Conservation (phyloP, 495 filamentous ascomycete species). For the Amniculicola lignicola region DNA sequence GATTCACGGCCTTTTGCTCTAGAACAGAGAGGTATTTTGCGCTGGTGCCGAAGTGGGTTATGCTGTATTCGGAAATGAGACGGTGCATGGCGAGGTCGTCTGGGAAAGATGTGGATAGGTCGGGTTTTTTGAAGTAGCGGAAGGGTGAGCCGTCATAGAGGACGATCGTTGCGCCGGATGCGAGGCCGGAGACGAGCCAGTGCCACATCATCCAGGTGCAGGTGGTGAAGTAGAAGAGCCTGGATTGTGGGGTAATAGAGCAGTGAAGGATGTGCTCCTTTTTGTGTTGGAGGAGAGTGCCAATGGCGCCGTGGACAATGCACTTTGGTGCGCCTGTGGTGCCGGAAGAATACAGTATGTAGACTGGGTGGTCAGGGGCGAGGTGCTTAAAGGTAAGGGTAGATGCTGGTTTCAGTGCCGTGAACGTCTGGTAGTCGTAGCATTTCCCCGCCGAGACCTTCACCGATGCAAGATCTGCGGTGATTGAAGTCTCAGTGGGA, state of each 20-base stretch:
- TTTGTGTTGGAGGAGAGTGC: conserved; percentile 88
- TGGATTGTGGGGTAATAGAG: conserved; percentile 62
- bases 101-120: conserved; percentile 40
- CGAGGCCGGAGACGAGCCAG: conserved; percentile 81
- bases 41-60: conserved; percentile 89
- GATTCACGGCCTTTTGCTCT: conserved; percentile 73
- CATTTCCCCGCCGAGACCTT: conserved; percentile 49
- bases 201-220: conserved; percentile 99
- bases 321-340: conserved; percentile 91
- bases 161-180: conserved; percentile 73
- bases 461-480: conserved; percentile 52
- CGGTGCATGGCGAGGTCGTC: conserved; percentile 68
- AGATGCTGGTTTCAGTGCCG: conserved; percentile 29
- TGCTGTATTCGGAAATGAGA: conserved; percentile 65
- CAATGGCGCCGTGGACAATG: conserved; percentile 84
- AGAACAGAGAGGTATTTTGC: conserved; percentile 90
- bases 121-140: conserved; percentile 35
- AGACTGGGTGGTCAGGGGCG: conserved; percentile 77
- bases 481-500: conserved; percentile 52
- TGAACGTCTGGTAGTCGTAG: conserved; percentile 51
- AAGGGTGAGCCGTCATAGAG: conserved; percentile 91
- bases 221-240: conserved; percentile 84
- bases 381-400: conserved; percentile 67
- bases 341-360: conserved; percentile 82
- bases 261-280: conserved; percentile 88